phyloP scores from a whole-genome alignment of 192 early-diverging fungal genomes.

The Podila clonocystis region DNA sequence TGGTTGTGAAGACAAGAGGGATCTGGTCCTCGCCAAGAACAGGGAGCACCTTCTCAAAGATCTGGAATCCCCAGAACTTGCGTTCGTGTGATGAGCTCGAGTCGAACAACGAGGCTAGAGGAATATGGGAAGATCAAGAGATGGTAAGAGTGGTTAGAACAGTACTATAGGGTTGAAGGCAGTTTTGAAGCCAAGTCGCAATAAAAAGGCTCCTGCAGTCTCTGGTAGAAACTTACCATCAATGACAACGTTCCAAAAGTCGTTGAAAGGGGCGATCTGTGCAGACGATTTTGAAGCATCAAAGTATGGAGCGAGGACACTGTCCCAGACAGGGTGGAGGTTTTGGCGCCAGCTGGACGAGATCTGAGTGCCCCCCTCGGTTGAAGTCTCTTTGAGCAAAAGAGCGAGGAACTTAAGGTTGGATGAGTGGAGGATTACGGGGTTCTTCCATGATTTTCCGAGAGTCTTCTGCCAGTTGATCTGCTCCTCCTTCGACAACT shows the following conservation, averaged over 20 bases:
- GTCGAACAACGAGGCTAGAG: constrained; percentile 76
- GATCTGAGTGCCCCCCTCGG: constrained; percentile 53
- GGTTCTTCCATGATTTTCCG: constrained; percentile 52
- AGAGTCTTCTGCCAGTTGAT: constrained; percentile 42
- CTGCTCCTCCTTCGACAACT: constrained; percentile 32
- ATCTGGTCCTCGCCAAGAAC: constrained; percentile 65
- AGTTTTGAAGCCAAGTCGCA: neutral
- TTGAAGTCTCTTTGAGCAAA: constrained; percentile 44
- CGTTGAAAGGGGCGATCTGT: constrained; percentile 67
- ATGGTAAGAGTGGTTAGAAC: neutral
- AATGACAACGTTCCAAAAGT: constrained; percentile 84
- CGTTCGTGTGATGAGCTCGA: constrained; percentile 80
- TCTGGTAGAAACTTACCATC: constrained; percentile 61
- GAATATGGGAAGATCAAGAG: neutral
- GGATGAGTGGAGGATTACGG: constrained; percentile 38
- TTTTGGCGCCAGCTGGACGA: constrained; percentile 75
- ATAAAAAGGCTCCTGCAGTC: neutral
- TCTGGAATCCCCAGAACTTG: constrained; percentile 90
- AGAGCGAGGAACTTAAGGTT: constrained; percentile 43
- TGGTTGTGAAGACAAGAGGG: constrained; percentile 79
- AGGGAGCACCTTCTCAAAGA: constrained; percentile 77
- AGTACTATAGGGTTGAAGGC: neutral
- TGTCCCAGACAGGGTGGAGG: constrained; percentile 85
- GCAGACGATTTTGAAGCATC: constrained; percentile 44
- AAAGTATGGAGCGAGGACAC: constrained; percentile 70